phyloP scores from a whole-genome alignment of 495 filamentous ascomycete species.

The Oidiodendron maius region DNA sequence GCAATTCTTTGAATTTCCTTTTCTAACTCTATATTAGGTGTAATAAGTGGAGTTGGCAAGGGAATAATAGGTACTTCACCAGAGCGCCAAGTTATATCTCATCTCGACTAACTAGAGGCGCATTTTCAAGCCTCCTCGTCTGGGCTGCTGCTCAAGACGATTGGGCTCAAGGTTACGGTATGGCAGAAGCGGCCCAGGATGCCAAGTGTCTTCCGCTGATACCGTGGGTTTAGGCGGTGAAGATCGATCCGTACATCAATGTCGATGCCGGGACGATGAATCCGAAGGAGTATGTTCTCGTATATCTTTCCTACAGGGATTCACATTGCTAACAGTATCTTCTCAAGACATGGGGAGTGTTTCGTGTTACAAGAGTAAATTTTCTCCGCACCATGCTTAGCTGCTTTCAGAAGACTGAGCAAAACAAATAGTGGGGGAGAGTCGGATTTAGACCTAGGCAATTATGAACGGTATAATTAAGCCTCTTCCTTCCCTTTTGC shows the following conservation, averaged over 20 bases:
- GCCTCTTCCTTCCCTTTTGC: no score
- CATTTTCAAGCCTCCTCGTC: conserved; percentile 50
- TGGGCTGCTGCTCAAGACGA: conserved; percentile 81
- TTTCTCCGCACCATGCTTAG: no score
- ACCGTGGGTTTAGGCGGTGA: conserved; percentile 40
- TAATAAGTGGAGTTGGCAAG: conserved; percentile 79
- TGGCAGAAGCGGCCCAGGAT: background rate
- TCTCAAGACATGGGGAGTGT: no score
- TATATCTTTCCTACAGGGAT: no score
- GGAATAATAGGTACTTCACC: conserved; percentile 62
- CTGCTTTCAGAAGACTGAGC: no score
- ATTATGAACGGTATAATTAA: no score
- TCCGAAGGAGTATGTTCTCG: conserved; percentile 61
- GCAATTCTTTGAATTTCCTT: no score
- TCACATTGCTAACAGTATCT: no score
- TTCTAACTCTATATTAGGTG: no score
- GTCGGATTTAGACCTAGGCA: no score
- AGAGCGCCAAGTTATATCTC: conserved; percentile 14
- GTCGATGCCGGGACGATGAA: conserved; percentile 72
- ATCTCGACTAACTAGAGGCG: conserved; percentile 1
- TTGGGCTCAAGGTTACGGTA: conserved; percentile 46
- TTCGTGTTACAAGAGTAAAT: no score
- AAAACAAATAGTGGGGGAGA: no score
- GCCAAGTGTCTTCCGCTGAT: background rate
- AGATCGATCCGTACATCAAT: conserved; percentile 83